Percentiles rank a stretch among this genome's conserved stretches.
Evolutionary conservation across 306 rosid genomes (phyloP).

Genomic region (Pueraria montana): DNA sequence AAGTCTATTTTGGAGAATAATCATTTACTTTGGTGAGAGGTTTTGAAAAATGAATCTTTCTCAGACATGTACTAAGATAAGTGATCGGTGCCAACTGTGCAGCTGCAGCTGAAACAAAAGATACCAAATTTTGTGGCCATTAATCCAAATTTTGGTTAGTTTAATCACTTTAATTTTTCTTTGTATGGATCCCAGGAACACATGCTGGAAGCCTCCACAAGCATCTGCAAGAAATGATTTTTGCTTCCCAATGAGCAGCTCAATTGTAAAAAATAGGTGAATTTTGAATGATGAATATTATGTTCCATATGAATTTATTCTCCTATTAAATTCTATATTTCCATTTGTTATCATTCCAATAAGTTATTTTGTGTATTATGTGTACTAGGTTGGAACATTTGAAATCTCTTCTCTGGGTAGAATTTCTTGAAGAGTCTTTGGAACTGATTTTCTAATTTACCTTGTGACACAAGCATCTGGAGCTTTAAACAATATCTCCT

Average conservation of each 20-base stretch:
- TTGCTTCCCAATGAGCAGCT: conserved; percentile 76
- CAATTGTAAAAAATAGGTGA: conserved; percentile 73
- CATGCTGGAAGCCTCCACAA: conserved; percentile 62
- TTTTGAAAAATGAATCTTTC: background rate
- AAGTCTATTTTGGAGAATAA: background rate
- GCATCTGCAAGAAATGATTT: conserved; percentile 62
- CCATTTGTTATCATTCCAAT: background rate
- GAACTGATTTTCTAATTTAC: background rate
- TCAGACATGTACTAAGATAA: background rate
- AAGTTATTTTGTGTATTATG: conserved; percentile 18
- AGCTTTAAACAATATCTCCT: background rate
- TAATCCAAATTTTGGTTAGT: conserved; percentile 26
- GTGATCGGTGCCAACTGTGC: background rate
- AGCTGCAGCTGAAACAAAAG: background rate
- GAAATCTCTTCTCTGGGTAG: conserved; percentile 30
- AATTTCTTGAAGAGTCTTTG: background rate
- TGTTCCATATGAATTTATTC: background rate
- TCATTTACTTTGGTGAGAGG: background rate
- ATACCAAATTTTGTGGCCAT: background rate
- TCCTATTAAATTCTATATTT: background rate
- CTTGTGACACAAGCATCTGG: conserved; percentile 1
- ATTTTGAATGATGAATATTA: background rate
- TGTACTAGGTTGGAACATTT: background rate
- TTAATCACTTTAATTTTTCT: conserved; percentile 28
- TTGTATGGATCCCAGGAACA: conserved; percentile 53